These are phyloP conservation scores for Hyphopichia wangnamkhiaoensis DNA, from an alignment of 1,139 yeast species.

Conservation along the genomic window DNA sequence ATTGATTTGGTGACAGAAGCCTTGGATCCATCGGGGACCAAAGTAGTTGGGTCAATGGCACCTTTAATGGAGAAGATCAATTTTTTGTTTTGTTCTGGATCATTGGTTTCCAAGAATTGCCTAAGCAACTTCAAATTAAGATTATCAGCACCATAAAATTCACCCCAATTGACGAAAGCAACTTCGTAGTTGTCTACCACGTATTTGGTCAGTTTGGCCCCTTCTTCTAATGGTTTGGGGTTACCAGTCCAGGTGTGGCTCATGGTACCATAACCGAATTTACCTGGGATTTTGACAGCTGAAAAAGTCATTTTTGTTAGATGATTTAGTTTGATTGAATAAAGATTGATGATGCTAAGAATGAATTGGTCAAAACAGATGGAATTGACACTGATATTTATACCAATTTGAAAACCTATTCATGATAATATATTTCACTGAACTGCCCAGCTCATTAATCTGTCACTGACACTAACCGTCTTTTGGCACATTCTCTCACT, in stretches of 20 bases:
- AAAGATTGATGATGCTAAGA: no score
- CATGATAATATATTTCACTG: no score
- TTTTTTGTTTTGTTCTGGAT: conserved; percentile 51
- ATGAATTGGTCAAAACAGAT: no score
- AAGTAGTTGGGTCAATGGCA: conserved; percentile 35
- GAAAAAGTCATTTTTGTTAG: conserved; percentile 1
- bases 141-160: conserved; percentile 65
- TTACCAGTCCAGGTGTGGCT: conserved; percentile 55
- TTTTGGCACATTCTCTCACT: no score
- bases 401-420: no score
- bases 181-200: conserved; percentile 51
- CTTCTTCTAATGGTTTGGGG: conserved; percentile 46
- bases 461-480: no score
- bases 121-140: conserved; percentile 56
- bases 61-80: conserved; percentile 72
- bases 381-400: no score
- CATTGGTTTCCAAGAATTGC: conserved; percentile 52
- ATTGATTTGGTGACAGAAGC: conserved; percentile 53
- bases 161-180: conserved; percentile 71
- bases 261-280: conserved; percentile 65
- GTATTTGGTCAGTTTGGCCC: conserved; percentile 47
- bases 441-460: no score
- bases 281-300: conserved; percentile 23
- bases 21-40: conserved; percentile 51
- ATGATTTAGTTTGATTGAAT: neutral